These are phyloP conservation scores for Wickerhamomyces hampshirensis DNA, from an alignment of 805 yeast species.

Conservation along the genomic window DNA sequence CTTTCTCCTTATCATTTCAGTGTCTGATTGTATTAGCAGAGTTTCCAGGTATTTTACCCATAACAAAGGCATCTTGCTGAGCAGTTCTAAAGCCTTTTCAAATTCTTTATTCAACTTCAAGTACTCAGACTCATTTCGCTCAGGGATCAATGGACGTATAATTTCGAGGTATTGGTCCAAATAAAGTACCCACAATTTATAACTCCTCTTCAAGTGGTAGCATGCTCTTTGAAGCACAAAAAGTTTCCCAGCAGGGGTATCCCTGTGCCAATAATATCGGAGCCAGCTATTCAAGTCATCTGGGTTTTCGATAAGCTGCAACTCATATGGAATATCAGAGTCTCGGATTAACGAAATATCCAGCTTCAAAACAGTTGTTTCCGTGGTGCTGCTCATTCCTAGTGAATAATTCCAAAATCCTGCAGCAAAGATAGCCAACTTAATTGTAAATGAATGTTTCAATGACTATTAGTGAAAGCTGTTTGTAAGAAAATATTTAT, in stretches of 20 bases:
- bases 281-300: conserved; percentile 33
- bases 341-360: conserved; percentile 7
- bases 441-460: too few relatives aligned
- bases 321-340: conserved; percentile 40
- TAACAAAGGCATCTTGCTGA: conserved; percentile 41
- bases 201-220: conserved; percentile 36
- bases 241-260: conserved; percentile 27
- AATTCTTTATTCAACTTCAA: conserved; percentile 37
- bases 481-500: not conserved
- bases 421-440: too few relatives aligned
- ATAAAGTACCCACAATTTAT: conserved; percentile 52
- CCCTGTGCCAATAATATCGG: conserved; percentile 31
- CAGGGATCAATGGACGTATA: conserved; percentile 26
- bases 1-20: conserved; percentile 34
- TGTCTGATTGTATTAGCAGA: conserved; percentile 30
- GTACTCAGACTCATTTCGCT: conserved; percentile 29
- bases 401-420: not conserved
- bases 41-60: conserved; percentile 51
- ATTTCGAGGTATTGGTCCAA: conserved; percentile 35
- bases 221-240: conserved; percentile 53
- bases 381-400: not conserved
- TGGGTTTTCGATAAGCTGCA: conserved; percentile 36
- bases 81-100: conserved; percentile 38
- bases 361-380: conserved; percentile 1
- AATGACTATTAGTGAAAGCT: too few relatives aligned